phyloP scores from a whole-genome alignment of 1,139 yeast species.

The Suhomyces anneliseae region DNA sequence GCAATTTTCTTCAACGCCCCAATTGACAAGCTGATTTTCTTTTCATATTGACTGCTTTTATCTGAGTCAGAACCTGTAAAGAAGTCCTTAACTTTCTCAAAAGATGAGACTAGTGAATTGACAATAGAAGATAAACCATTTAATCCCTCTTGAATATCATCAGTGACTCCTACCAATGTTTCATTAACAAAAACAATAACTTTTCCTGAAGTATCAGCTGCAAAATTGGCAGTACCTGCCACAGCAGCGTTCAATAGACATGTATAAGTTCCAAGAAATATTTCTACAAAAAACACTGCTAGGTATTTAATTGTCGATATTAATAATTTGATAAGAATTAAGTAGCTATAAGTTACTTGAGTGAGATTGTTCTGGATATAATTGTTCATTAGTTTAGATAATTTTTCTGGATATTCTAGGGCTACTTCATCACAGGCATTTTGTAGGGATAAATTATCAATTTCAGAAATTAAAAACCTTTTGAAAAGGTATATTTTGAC shows the following conservation, averaged over 20 bases:
- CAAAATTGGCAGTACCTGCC: slow-evolving; percentile 70
- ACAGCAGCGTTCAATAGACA: slow-evolving; percentile 77
- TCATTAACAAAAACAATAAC: slow-evolving; percentile 60
- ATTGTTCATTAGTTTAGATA: slow-evolving; percentile 54
- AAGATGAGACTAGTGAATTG: slow-evolving; percentile 46
- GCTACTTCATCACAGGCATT: slow-evolving; percentile 42
- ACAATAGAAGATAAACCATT: slow-evolving; percentile 53
- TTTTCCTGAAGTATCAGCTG: slow-evolving; percentile 68
- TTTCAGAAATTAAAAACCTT: slow-evolving; percentile 37
- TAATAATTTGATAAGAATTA: slow-evolving; percentile 25
- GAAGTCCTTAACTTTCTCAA: slow-evolving; percentile 49
- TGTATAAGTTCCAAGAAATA: slow-evolving; percentile 81
- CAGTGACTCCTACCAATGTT: slow-evolving; percentile 54
- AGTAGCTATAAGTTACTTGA: slow-evolving; percentile 12
- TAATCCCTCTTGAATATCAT: slow-evolving; percentile 63
- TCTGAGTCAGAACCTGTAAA: slow-evolving; percentile 35
- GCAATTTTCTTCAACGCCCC: slow-evolving; percentile 52
- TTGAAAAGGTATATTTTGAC: slow-evolving; percentile 53
- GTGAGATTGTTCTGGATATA: slow-evolving; percentile 18
- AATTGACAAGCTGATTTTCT: slow-evolving; percentile 60
- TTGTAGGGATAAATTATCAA: slow-evolving; percentile 33
- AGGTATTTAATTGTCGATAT: slow-evolving; percentile 60
- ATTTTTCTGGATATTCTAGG: slow-evolving; percentile 54
- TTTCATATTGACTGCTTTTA: slow-evolving; percentile 17
- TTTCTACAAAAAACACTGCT: slow-evolving; percentile 63